Evolutionary conservation across 225 moss, liverwort and hornwort genomes (phyloP).

Genomic region (Climacium dendroides): DNA sequence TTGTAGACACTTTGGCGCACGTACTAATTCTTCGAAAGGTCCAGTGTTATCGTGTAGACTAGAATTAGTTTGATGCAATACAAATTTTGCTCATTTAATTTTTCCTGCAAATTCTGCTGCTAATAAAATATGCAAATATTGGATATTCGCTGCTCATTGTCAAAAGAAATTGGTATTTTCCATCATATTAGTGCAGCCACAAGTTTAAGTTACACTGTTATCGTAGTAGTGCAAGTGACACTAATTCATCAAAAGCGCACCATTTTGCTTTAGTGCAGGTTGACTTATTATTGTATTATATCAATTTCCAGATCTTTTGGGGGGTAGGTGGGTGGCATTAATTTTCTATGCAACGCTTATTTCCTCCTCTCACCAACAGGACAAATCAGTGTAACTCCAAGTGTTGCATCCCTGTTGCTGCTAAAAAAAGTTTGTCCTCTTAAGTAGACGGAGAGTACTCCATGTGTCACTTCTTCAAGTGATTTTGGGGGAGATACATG

Average conservation of each 20-base stretch:
- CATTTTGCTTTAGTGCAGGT: too few species aligned
- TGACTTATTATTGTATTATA: neutral
- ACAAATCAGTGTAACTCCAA: neutral
- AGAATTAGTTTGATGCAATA: neutral
- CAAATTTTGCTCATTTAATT: neutral
- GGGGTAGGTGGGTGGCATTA: too few species aligned
- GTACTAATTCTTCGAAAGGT: neutral
- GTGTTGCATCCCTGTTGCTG: too few species aligned
- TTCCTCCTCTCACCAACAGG: neutral
- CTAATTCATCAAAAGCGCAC: fast-evolving
- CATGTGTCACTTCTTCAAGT: neutral
- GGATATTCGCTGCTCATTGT: neutral
- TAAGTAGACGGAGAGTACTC: neutral
- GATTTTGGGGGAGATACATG: neutral
- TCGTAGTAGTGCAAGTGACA: neutral
- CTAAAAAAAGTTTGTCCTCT: neutral
- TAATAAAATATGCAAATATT: neutral
- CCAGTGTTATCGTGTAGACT: neutral
- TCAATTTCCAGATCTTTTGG: neutral
- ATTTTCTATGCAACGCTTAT: neutral
- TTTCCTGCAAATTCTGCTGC: neutral
- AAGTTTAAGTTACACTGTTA: neutral
- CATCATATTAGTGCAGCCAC: too few species aligned
- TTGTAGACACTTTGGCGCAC: neutral
- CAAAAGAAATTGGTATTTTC: neutral